These are phyloP conservation scores for Penicillium maclennaniae DNA, from an alignment of 495 filamentous ascomycete species.

Conservation along the genomic window DNA sequence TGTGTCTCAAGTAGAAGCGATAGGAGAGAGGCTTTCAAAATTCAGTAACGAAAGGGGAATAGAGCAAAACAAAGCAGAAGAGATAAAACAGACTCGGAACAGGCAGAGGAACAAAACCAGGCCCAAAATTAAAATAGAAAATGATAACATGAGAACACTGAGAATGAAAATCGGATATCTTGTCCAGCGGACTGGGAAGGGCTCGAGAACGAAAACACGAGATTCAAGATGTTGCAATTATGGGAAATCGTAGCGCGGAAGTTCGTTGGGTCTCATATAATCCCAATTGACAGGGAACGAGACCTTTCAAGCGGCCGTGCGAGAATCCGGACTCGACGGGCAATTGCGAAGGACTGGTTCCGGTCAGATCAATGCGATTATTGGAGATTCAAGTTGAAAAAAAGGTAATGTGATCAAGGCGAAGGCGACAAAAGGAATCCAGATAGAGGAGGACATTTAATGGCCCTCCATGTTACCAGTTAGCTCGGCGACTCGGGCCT, in stretches of 20 bases:
- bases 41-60: slow-evolving; percentile 33
- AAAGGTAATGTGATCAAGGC: not conserved
- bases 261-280: slow-evolving; percentile 15
- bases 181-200: slow-evolving; percentile 9
- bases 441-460: slow-evolving; percentile 4
- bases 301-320: slow-evolving; percentile 5
- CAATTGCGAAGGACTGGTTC: slow-evolving; percentile 18
- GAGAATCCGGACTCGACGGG: slow-evolving; percentile 9
- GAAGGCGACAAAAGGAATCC: slow-evolving; percentile 14
- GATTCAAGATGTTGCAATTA: not conserved
- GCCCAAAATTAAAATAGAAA: slow-evolving; percentile 1
- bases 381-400: not conserved
- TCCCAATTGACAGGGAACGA: not conserved
- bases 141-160: not conserved
- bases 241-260: slow-evolving; percentile 20
- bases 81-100: not conserved
- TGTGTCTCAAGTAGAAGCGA: not conserved
- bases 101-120: not conserved
- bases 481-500: slow-evolving; percentile 90
- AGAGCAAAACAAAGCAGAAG: slow-evolving; percentile 20
- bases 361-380: slow-evolving; percentile 2
- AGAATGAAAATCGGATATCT: slow-evolving; percentile 13
- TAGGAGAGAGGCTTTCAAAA: slow-evolving; percentile 1
- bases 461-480: slow-evolving; percentile 72
- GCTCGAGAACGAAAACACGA: not conserved